Base-by-base conservation (phyloP, 2,329 filamentous ascomycete species). In the Colletotrichum coccodes region DNA sequence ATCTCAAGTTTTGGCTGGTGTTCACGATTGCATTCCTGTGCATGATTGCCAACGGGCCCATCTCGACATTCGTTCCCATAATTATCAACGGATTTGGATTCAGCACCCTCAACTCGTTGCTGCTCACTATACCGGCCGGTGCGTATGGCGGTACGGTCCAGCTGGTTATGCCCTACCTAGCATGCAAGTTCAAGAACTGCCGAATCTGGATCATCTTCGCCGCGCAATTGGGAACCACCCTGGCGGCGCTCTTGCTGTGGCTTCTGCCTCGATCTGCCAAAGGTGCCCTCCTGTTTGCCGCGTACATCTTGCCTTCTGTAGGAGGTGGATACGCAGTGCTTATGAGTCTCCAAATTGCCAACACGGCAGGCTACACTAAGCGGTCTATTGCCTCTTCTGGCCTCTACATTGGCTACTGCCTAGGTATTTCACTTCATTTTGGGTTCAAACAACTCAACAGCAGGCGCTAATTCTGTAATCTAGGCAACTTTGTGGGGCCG, bases 341-440 rank as follows among this genome's bases (percentile, higher is more conserved):
- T 0, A 85, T 88, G 79, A 83, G 83, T 0, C 73, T 86, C 6
- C 79, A 82, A 52, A 80, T 84, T 47, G 84, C 84, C 30, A 86
- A 87, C 68, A 86, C 82, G 12, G 83, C 85, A 0, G 85, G 85
- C 1, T 86, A 87, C 60, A 86, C 85, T 0, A 87, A 87, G 74
- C 77, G 83, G 1, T 81, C 82, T 1, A 76, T 86, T 1, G 81
- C 81, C 1, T 84, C 83, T 1, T 84, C 83, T 2, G 84, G 84
- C 0, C 76, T 86, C 6, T 87, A 84, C 58, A 81, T 86, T 23
- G 85, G 84, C 1, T 87, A 86, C 71, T 87, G 85, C 71, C 75
- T 86, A 9, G 84, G 77, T 66, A 56, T 44, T 21, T 38, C 9
- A 38, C n/a, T 12, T 7, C 23, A 8, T 9, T 26, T 42, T 49